These are phyloP conservation scores for Lasiodiplodia sp. DNA, from an alignment of 2,329 filamentous ascomycete species.

Conservation along the genomic window DNA sequence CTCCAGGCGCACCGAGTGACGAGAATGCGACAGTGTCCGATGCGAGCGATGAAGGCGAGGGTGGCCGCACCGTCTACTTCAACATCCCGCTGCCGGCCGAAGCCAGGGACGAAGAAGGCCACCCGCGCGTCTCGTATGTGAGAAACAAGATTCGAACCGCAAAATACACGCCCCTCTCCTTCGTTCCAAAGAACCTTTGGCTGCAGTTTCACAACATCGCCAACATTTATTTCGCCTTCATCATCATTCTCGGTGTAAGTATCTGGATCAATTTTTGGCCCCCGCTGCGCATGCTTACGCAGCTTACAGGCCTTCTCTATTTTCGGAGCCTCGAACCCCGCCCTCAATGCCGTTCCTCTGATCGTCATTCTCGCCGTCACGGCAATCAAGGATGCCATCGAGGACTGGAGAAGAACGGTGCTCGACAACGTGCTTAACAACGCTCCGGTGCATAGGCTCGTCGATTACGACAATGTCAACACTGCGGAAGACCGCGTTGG, in stretches of 20 bases:
- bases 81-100: constrained; percentile 80
- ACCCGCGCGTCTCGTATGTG: constrained; percentile 72
- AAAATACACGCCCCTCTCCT: constrained; percentile 95
- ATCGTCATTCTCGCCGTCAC: constrained; percentile 92
- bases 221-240: constrained; percentile 97
- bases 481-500: constrained; percentile 86
- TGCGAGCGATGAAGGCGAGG: constrained; percentile 36
- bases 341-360: constrained; percentile 85
- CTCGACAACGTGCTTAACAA: constrained; percentile 96
- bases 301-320: constrained; percentile 86
- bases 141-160: constrained; percentile 98
- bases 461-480: constrained; percentile 93
- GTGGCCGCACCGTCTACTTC: constrained; percentile 75
- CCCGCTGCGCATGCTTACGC: constrained; percentile 32
- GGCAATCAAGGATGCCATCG: constrained; percentile 91
- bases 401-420: constrained; percentile 90
- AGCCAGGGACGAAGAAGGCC: constrained; percentile 81
- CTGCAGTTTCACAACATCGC: constrained; percentile 99
- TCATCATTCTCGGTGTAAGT: constrained; percentile 92
- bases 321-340: constrained; percentile 90
- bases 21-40: constrained; percentile 44
- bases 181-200: constrained; percentile 95
- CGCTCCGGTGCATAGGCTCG: constrained; percentile 86
- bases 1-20: constrained; percentile 37
- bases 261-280: background rate